Evolutionary conservation across 2,329 filamentous ascomycete species (phyloP).

Genomic region (Fusarium secorum): DNA sequence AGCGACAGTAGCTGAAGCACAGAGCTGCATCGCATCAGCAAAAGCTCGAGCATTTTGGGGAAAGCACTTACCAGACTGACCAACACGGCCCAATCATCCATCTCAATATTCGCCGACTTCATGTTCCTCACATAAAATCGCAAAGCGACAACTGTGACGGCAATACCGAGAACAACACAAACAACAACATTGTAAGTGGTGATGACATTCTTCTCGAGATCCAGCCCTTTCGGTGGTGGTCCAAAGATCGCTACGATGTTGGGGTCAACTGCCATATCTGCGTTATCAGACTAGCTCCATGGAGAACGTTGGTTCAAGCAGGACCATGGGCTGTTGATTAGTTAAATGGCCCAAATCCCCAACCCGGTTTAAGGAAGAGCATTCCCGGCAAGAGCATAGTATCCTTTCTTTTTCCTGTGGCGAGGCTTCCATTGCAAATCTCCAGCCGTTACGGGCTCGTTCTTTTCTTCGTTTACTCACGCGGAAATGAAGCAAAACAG

Average conservation of each 20-base stretch:
- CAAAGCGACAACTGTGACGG: background rate
- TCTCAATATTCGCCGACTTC: conserved; percentile 5
- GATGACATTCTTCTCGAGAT: background rate
- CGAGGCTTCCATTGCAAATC: background rate
- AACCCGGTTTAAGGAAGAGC: too few relatives aligned
- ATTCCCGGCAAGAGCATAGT: too few relatives aligned
- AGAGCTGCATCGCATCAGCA: background rate
- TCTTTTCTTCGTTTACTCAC: background rate
- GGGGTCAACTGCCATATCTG: background rate
- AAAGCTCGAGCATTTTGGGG: fast-evolving
- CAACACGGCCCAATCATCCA: conserved; percentile 13
- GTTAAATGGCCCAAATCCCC: background rate
- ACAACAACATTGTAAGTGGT: background rate
- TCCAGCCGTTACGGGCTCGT: background rate
- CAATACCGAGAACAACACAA: background rate
- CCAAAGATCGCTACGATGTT: conserved; percentile 17
- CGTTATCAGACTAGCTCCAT: background rate
- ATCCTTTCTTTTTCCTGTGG: background rate
- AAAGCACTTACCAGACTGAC: background rate
- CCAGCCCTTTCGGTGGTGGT: background rate
- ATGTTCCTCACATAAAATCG: conserved; percentile 19
- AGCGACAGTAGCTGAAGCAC: background rate
- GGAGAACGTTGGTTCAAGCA: background rate
- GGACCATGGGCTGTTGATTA: background rate
- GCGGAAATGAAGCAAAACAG: background rate